Base-by-base conservation (phyloP, 108 stramenopile genomes). In the Nitzschia putrida region DNA sequence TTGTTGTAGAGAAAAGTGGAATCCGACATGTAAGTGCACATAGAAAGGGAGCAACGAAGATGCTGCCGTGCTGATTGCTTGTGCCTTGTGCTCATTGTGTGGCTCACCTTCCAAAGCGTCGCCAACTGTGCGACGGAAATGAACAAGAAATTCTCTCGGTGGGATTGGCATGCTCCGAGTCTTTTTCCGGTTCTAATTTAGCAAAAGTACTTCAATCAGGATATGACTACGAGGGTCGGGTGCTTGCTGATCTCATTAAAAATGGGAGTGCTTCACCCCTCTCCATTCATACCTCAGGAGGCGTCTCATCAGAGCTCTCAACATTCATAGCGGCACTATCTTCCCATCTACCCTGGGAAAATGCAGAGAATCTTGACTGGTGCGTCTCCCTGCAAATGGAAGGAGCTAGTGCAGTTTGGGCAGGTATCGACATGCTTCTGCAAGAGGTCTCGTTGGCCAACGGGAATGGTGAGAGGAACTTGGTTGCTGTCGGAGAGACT, bases 391-490 rank as follows among this genome's bases (percentile, higher is more conserved):
- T 86, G 63, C 85, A 86, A 53, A 49, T 81, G 6, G 85, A 86
- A 51, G 85, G 85, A 26, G 82, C 85, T 20, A 81, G 78, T 39
- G 82, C 85, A 4, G 80, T 86, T 14, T 71, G 65, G 75, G 85
- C 82, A 0, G 82, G 73, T 7, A 74, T 86, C 50, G 85, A 86
- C 39, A 71, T 86, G 80, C 23, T 80, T 44, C 47, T 86, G 8
- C 85, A 86, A 42, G 43, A 64, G 5, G 61, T 53, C 16, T 64
- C 72, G 34, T 42, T 74, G 55, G 8, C 53, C 3, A 49, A 47
- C n/a, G 80, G 65, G 23, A 56, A 69, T 22, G 53, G 53, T 7
- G 14, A 55, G 24, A 57, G 80, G 0, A 83, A 66, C 43, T 75
- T 69, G 59, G 85, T 86, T 9, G 82, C 80, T 38, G 81, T 83